These are phyloP conservation scores for Acanthamoeba sp. DNA, from an alignment of 208 protist species.

Conservation along the genomic window DNA sequence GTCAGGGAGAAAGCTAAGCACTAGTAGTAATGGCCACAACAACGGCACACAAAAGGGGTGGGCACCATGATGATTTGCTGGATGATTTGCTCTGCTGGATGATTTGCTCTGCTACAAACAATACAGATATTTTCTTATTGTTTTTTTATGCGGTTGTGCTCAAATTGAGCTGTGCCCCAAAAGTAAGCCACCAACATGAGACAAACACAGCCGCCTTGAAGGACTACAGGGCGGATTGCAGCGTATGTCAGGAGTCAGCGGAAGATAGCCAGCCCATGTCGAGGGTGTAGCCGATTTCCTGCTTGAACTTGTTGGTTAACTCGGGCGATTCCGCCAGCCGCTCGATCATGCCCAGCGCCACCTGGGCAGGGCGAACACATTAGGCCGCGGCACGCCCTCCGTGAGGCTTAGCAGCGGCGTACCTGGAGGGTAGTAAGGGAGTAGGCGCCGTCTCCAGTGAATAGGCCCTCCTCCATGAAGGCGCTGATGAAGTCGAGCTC, in stretches of 20 bases:
- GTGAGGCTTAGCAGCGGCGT: not conserved
- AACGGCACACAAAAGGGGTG: too few species aligned
- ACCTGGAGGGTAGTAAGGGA: constrained; percentile 66
- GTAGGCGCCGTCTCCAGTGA: constrained; percentile 63
- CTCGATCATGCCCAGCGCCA: constrained; percentile 61
- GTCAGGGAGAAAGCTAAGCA: not conserved
- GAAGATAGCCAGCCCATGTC: constrained; percentile 66
- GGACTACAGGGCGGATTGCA: too few species aligned
- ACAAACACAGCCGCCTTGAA: too few species aligned
- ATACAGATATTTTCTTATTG: too few species aligned
- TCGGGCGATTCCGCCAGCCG: constrained; percentile 33
- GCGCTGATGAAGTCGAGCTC: constrained; percentile 61
- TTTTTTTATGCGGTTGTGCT: too few species aligned
- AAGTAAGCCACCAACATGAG: too few species aligned
- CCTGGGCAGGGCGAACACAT: not conserved
- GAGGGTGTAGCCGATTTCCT: constrained; percentile 60
- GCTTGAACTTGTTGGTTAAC: constrained; percentile 49
- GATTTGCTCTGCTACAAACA: too few species aligned
- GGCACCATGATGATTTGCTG: too few species aligned
- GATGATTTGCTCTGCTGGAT: too few species aligned
- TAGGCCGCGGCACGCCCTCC: not conserved
- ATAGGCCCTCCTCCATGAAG: constrained; percentile 65
- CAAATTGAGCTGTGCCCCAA: too few species aligned
- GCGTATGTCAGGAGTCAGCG: not conserved
- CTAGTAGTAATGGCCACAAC: too few species aligned